These are phyloP conservation scores for Ogataea zsoltii DNA, from an alignment of 805 yeast species.

Conservation along the genomic window DNA sequence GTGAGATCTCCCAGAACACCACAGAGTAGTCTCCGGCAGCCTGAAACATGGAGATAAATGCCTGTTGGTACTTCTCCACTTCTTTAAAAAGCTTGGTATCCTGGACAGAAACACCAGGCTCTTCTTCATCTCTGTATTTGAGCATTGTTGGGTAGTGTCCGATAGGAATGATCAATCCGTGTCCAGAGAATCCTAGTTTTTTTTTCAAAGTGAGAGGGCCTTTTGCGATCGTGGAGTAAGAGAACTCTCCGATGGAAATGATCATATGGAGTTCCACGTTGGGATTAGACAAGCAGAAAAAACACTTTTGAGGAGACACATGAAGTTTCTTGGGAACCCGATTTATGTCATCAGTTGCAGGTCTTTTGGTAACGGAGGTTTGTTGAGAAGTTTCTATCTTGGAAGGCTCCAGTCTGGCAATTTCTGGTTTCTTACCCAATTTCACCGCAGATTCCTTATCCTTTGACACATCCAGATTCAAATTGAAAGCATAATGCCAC, in stretches of 20 bases:
- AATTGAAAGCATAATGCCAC: constrained; percentile 78
- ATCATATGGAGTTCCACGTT: constrained; percentile 78
- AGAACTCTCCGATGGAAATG: constrained; percentile 64
- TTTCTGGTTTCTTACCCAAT: constrained; percentile 16
- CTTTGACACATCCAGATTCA: constrained; percentile 33
- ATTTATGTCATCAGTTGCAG: too few relatives aligned
- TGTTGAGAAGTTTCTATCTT: too few relatives aligned
- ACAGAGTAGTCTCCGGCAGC: constrained; percentile 43
- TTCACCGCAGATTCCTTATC: constrained; percentile 21
- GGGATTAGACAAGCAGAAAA: constrained; percentile 82
- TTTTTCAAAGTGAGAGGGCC: constrained; percentile 73
- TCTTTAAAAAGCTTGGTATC: constrained; percentile 45
- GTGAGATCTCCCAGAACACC: constrained; percentile 70
- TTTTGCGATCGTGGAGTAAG: constrained; percentile 77
- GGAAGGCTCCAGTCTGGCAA: too few relatives aligned
- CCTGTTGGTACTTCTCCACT: constrained; percentile 43
- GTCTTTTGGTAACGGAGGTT: too few relatives aligned
- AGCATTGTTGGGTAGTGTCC: constrained; percentile 58
- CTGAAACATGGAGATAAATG: constrained; percentile 51
- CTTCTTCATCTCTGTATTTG: constrained; percentile 29
- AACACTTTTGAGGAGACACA: constrained; percentile 65
- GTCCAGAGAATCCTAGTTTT: constrained; percentile 66
- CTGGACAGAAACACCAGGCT: constrained; percentile 24
- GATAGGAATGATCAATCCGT: constrained; percentile 77
- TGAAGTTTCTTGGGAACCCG: constrained; percentile 22